A percentile compares a stretch with the other conserved stretches of the same genome.
These are phyloP conservation scores for Epichloe typhina DNA, from an alignment of 2,329 filamentous ascomycete genomes.

Conservation along the genomic window DNA sequence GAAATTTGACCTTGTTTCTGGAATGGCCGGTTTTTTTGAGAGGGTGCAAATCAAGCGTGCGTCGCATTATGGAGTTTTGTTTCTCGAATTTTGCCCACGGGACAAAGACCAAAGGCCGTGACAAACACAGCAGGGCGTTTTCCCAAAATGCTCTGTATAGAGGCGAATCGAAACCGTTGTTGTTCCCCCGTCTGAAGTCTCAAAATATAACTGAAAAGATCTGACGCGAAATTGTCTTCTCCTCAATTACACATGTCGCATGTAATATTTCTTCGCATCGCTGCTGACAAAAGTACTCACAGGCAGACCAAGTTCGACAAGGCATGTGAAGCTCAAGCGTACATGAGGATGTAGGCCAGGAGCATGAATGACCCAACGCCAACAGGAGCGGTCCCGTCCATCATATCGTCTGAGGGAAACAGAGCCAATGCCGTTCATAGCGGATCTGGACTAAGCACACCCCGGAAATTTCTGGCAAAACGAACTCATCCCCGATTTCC, in stretches of 20 bases:
- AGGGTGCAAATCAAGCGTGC: neutral
- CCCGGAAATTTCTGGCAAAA: slow-evolving; percentile 4
- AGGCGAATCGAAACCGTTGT: slow-evolving; percentile 32
- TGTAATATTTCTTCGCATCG: neutral
- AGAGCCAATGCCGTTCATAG: neutral
- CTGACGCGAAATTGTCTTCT: slow-evolving; percentile 35
- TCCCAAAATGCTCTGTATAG: slow-evolving; percentile 1
- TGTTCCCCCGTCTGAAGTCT: slow-evolving; percentile 36
- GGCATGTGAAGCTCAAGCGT: neutral
- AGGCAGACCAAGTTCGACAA: neutral
- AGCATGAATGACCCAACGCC: slow-evolving; percentile 4
- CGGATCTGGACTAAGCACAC: neutral
- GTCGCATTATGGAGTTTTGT: slow-evolving; percentile 41
- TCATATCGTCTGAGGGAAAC: neutral
- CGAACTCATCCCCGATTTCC: slow-evolving; percentile 1
- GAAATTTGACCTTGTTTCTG: neutral
- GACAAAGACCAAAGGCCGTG: slow-evolving; percentile 46
- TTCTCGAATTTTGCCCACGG: slow-evolving; percentile 29
- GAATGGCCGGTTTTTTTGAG: neutral
- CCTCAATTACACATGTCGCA: neutral
- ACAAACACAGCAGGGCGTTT: slow-evolving; percentile 27
- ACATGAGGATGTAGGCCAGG: slow-evolving; percentile 5
- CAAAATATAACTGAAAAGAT: slow-evolving; percentile 58
- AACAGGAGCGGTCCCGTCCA: neutral
- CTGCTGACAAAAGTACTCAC: neutral